Percentiles rank a stretch among this genome's conserved stretches.
These are phyloP conservation scores for Melampsora abietis-canadensis DNA, from an alignment of 1,284 basidiomycete genomes.

Conservation along the genomic window DNA sequence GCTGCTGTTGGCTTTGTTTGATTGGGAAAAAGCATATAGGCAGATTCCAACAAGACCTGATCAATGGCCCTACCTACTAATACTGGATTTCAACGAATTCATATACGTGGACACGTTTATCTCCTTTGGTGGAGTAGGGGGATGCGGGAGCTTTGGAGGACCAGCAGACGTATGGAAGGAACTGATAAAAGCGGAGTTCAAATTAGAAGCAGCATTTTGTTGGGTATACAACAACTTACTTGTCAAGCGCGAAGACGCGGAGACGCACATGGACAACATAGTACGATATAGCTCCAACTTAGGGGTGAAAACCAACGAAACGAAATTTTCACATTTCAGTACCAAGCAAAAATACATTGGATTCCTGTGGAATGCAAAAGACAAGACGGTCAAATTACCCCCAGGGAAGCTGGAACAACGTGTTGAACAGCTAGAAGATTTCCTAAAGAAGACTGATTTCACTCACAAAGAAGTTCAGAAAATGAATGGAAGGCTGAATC, in stretches of 20 bases:
- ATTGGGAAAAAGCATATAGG: constrained; percentile 5
- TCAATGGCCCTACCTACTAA: constrained; percentile 1
- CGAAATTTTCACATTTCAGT: background rate
- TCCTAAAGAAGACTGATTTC: background rate
- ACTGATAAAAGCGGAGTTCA: background rate
- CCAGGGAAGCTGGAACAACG: too few species aligned
- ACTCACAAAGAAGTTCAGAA: background rate
- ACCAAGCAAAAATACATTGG: background rate
- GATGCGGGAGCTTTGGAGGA: constrained; percentile 7
- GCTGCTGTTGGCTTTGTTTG: background rate
- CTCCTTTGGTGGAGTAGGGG: background rate
- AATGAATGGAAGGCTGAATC: background rate
- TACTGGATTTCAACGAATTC: background rate
- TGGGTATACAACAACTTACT: background rate
- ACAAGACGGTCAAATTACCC: too few species aligned
- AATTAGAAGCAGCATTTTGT: background rate
- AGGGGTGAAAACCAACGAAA: background rate
- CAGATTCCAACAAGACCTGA: background rate
- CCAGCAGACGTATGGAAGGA: constrained; percentile 15
- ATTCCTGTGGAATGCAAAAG: too few species aligned
- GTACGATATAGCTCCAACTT: background rate
- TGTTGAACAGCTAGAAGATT: too few species aligned
- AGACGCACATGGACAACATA: background rate
- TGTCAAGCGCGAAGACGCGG: background rate
- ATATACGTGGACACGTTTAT: background rate